Conservation (phyloP, 768 basidiomycete species). For the Fomitopsis pulvina region DNA sequence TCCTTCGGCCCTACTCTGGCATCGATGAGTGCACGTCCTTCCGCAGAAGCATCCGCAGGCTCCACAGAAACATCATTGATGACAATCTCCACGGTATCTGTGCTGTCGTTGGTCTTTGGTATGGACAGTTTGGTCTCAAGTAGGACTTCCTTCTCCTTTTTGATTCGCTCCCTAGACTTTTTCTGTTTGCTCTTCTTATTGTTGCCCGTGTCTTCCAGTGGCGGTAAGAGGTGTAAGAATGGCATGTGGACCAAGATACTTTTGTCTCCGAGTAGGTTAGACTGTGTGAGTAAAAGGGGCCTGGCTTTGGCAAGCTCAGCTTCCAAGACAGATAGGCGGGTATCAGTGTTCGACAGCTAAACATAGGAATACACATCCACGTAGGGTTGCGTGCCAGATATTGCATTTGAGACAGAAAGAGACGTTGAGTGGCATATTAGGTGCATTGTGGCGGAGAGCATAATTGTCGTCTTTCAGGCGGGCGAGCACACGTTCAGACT, state of each 20-base stretch:
- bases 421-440: slow-evolving; percentile 5
- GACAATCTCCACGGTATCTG: neutral
- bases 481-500: slow-evolving; percentile 44
- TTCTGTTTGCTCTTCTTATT: slow-evolving; percentile 1
- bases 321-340: slow-evolving; percentile 50
- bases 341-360: slow-evolving; percentile 55
- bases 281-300: slow-evolving; percentile 64
- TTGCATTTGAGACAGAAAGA: neutral
- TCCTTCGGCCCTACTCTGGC: neutral
- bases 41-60: neutral
- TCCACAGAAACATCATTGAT: neutral
- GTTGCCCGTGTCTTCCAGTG: neutral
- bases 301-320: slow-evolving; percentile 57
- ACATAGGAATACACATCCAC: neutral
- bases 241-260: slow-evolving; percentile 16
- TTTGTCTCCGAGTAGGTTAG: slow-evolving; percentile 23
- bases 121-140: neutral
- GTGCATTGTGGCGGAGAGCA: slow-evolving; percentile 53
- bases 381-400: neutral
- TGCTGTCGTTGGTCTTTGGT: neutral
- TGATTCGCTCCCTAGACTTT: neutral
- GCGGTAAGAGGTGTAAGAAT: neutral
- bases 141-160: slow-evolving; percentile 1
- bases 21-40: neutral
- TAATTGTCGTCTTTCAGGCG: slow-evolving; percentile 56